Evolutionary conservation across 169 alveolate genomes (phyloP), one percentile per base, ranked within the genome.

Genomic region (Cryptosporidium tyzzeri): DNA sequence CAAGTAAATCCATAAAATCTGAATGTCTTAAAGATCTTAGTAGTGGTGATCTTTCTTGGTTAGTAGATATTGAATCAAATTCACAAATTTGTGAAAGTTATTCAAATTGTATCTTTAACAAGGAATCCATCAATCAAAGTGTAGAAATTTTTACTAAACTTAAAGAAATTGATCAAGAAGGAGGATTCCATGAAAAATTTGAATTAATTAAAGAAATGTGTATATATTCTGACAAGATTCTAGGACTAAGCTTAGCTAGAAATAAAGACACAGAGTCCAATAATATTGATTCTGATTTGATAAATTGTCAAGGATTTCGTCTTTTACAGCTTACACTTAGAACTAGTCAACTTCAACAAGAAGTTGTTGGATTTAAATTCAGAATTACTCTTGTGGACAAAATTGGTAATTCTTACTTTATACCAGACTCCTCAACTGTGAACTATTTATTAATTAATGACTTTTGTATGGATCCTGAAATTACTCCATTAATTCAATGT

Each of bases 391-490:
- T 80, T 16, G 39, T 7, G 41, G 70, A 67, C 33, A 80, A 80
- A 44, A 18, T 4, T 14, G 89, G 89, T 7, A 26, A 41, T 18
- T 62, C 59, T 10, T 41, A 62, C 18, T 48, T 62, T 18, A 41
- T 80, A 3, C 69, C 71, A 29, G 89, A 80, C n/a, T 10, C 45
- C 0, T 80, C 75, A 6, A 65, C 70, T 18, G 80, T 67, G 6
- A 80, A 45, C 33, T 65, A 80, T 8, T n/a, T 80, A 14, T 31
- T 80, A 16, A 80, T 80, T 23, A 62, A 61, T 65, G 89, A 80
- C n/a, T 80, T 80, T 48, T 80, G 89, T 33, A 65, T 58, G 37
- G 89, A 80, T 45, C 89, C 89, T 8, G 89, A 80, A 4, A 80
- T 80, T n/a, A 14, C 69, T 12, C 7, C 55, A 16, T 21, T 80